Base-by-base conservation (phyloP, 768 basidiomycete genomes). In the Tylopilus intermedius region DNA sequence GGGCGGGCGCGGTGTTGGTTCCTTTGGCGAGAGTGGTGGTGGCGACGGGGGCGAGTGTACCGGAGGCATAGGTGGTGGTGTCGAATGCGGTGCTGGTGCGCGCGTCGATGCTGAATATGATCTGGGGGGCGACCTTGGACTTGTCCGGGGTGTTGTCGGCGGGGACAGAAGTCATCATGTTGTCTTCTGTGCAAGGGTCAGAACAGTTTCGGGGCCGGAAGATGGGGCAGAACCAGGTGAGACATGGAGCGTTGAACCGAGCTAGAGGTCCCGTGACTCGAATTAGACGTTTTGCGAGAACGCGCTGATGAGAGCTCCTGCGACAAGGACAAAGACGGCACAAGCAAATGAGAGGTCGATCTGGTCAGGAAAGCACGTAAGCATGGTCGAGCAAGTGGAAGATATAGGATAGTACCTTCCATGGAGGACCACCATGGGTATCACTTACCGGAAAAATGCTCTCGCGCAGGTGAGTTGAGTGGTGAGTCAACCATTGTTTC, bases 371-470 rank as follows among this genome's bases (percentile, higher is more conserved):
- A 54, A 10, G 53, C 45, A 53, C 22, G 8, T 67, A 47, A 67
- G 57, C 13, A 54, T 18, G 9, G 15, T 5, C 11, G 21, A 9
- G 22, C 10, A 48, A 27, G n/a, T n/a, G 50, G 47, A 35, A 61
- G 53, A 41, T 26, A 51, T 29, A 8, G 29, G 49, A 52, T 64
- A 67, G 60, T 71, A 86, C 88, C 90, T 90, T 81, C 82, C 79
- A 77, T 90, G 90, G 67, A 91, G 83, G 68, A 88, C 90, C 70
- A 93, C 90, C 66, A 84, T 72, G 60, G 90, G 93, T 76, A 82
- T 81, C 78, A 88, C 88, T 66, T 88, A 86, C 59, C 86, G 82
- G 89, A 93, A 84, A 91, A 87, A 85, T 80, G 80, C 58, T 85
- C 84, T 58, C 82, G 75, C 58, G 80, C 74, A 43, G 79, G 66